These are phyloP conservation scores for Xylaria sp. DNA, from an alignment of 2,329 filamentous ascomycete genomes.

Conservation along the genomic window DNA sequence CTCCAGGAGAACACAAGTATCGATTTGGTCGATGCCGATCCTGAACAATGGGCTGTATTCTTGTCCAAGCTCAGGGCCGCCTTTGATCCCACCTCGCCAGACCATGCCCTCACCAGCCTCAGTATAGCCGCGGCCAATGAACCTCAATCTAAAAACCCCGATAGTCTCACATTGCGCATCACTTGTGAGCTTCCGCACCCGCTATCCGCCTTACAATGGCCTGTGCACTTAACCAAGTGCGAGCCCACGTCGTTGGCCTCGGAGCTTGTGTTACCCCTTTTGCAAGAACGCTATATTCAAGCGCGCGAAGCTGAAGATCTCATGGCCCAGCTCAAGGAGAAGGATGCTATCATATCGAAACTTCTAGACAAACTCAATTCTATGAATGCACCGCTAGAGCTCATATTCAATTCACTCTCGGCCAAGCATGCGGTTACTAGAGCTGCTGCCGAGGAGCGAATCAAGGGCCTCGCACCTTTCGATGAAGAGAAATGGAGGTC, in stretches of 20 bases:
- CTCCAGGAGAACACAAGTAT: conserved; percentile 70
- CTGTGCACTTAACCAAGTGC: conserved; percentile 59
- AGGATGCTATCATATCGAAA: conserved; percentile 57
- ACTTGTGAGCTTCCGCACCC: conserved; percentile 67
- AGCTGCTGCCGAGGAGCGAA: conserved; percentile 51
- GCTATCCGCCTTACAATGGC: conserved; percentile 69
- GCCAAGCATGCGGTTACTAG: conserved; percentile 55
- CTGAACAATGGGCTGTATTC: conserved; percentile 70
- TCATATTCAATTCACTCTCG: conserved; percentile 58
- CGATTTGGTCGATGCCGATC: conserved; percentile 69
- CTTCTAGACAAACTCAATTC: conserved; percentile 61
- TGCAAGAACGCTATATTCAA: conserved; percentile 52
- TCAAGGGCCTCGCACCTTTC: conserved; percentile 60
- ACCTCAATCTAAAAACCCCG: conserved; percentile 42
- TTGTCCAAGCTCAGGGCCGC: conserved; percentile 65
- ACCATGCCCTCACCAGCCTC: conserved; percentile 53
- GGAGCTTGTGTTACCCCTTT: conserved; percentile 58
- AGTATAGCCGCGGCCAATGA: conserved; percentile 46
- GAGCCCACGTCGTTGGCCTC: conserved; percentile 51
- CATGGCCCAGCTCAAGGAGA: conserved; percentile 51
- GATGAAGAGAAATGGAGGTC: conserved; percentile 47
- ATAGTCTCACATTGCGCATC: conserved; percentile 58
- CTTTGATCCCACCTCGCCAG: conserved; percentile 53
- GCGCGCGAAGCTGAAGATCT: conserved; percentile 51
- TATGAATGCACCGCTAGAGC: conserved; percentile 57